phyloP scores from a whole-genome alignment of 1,139 yeast species.

The Blastobotrys capitulatus region DNA sequence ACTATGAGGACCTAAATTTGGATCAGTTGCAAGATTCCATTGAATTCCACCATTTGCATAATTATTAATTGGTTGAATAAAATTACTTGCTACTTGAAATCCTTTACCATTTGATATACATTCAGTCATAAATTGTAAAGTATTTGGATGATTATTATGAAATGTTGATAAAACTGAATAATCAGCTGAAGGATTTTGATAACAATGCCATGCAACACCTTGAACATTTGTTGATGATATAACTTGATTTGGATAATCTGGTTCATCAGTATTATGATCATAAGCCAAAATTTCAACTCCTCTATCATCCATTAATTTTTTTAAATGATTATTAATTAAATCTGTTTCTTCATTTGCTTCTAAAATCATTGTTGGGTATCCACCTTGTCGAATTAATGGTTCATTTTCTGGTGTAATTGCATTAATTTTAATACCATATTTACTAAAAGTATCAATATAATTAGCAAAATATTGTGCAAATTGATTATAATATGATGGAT shows the following conservation, averaged over 20 bases:
- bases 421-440: constrained; percentile 8
- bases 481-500: background rate
- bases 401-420: constrained; percentile 15
- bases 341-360: constrained; percentile 6
- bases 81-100: constrained; percentile 12
- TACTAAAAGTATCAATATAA: constrained; percentile 12
- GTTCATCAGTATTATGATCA: constrained; percentile 14
- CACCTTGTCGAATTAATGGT: constrained; percentile 14
- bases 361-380: constrained; percentile 13
- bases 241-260: constrained; percentile 9
- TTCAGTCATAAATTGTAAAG: constrained; percentile 15
- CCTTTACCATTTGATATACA: constrained; percentile 5
- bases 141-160: constrained; percentile 11
- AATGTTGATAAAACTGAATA: constrained; percentile 11
- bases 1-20: constrained; percentile 12
- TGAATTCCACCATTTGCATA: constrained; percentile 12
- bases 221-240: constrained; percentile 12
- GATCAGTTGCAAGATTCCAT: constrained; percentile 15
- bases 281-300: constrained; percentile 12
- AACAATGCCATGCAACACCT: constrained; percentile 18
- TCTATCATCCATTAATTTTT: constrained; percentile 7
- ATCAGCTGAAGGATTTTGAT: constrained; percentile 10
- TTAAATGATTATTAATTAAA: constrained; percentile 9
- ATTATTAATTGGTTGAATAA: constrained; percentile 13
- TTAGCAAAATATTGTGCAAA: constrained; percentile 13